These are phyloP conservation scores for Stemphylium lycopersici DNA, from an alignment of 2,329 filamentous ascomycete genomes.

Conservation along the genomic window DNA sequence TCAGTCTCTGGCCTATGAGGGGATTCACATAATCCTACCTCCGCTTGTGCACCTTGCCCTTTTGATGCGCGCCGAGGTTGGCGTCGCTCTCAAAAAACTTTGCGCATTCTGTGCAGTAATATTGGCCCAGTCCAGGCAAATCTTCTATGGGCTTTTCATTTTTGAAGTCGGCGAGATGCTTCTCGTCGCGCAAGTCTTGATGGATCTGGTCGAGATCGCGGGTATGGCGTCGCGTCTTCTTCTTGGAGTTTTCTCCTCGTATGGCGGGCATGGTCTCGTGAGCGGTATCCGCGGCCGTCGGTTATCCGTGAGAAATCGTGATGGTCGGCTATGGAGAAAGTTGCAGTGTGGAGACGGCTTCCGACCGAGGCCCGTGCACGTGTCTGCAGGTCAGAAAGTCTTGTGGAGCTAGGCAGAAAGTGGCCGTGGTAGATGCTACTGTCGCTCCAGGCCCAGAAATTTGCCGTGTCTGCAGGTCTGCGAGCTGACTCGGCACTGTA, in stretches of 20 bases:
- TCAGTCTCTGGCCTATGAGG: slow-evolving; percentile 15
- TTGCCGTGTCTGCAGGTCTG: slow-evolving; percentile 32
- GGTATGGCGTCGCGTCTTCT: slow-evolving; percentile 55
- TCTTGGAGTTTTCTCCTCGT: slow-evolving; percentile 56
- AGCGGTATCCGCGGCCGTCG: slow-evolving; percentile 36
- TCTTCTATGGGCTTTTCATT: slow-evolving; percentile 82
- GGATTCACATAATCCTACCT: slow-evolving; percentile 58
- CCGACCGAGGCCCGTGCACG: slow-evolving; percentile 13
- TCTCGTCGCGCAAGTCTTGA: slow-evolving; percentile 76
- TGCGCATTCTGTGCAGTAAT: slow-evolving; percentile 91
- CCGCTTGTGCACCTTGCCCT: slow-evolving; percentile 92
- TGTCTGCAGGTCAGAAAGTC: slow-evolving; percentile 39
- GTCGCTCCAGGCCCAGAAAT: slow-evolving; percentile 9
- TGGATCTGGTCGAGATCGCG: slow-evolving; percentile 95
- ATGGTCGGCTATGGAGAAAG: slow-evolving; percentile 32
- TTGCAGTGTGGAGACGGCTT: slow-evolving; percentile 25
- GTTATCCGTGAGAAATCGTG: slow-evolving; percentile 28
- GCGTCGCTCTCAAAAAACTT: slow-evolving; percentile 93
- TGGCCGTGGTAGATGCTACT: slow-evolving; percentile 7
- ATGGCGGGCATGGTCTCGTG: slow-evolving; percentile 58
- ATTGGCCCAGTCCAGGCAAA: slow-evolving; percentile 81
- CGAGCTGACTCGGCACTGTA: slow-evolving; percentile 16
- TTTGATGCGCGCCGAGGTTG: slow-evolving; percentile 76
- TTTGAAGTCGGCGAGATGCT: slow-evolving; percentile 81
- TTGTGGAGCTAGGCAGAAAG: slow-evolving; percentile 19